These are phyloP conservation scores for Sphaerobolus stellatus DNA, from an alignment of 1,284 basidiomycete genomes.

Conservation along the genomic window DNA sequence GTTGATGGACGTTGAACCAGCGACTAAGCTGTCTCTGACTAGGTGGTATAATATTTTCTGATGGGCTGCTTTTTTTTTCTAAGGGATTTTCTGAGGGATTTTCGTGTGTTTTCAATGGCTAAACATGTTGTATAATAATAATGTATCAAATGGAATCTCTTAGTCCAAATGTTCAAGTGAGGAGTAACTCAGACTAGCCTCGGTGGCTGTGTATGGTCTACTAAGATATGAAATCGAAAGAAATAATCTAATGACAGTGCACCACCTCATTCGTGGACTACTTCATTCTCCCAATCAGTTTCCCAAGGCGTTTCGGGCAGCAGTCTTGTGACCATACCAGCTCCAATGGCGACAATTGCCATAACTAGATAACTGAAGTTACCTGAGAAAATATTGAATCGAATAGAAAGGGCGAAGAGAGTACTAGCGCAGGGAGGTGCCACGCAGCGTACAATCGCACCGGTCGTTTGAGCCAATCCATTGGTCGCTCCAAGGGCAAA, in stretches of 20 bases:
- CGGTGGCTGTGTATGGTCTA: too few relatives aligned
- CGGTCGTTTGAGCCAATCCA: slow-evolving; percentile 50
- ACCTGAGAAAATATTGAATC: slow-evolving; percentile 34
- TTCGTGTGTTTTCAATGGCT: too few relatives aligned
- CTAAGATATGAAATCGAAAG: too few relatives aligned
- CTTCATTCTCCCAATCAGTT: too few relatives aligned
- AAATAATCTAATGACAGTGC: too few relatives aligned
- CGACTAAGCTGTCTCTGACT: slow-evolving; percentile 67
- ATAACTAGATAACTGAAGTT: slow-evolving; percentile 36
- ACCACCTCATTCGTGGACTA: too few relatives aligned
- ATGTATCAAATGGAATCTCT: too few relatives aligned
- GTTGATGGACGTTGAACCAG: slow-evolving; percentile 74
- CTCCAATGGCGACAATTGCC: slow-evolving; percentile 15
- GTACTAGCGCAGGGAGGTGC: slow-evolving; percentile 42
- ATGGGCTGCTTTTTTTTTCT: too few relatives aligned
- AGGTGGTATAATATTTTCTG: slow-evolving; percentile 75
- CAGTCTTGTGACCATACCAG: background rate
- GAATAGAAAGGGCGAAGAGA: slow-evolving; percentile 37
- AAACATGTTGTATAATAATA: too few relatives aligned
- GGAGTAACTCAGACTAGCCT: too few relatives aligned
- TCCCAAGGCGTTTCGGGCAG: slow-evolving; percentile 9
- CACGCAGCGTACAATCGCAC: slow-evolving; percentile 48
- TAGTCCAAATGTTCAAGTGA: too few relatives aligned
- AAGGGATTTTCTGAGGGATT: too few relatives aligned
- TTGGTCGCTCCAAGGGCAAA: slow-evolving; percentile 48